Evolutionary conservation across 805 yeast genomes (phyloP).

Genomic region (Metschnikowia similis): DNA sequence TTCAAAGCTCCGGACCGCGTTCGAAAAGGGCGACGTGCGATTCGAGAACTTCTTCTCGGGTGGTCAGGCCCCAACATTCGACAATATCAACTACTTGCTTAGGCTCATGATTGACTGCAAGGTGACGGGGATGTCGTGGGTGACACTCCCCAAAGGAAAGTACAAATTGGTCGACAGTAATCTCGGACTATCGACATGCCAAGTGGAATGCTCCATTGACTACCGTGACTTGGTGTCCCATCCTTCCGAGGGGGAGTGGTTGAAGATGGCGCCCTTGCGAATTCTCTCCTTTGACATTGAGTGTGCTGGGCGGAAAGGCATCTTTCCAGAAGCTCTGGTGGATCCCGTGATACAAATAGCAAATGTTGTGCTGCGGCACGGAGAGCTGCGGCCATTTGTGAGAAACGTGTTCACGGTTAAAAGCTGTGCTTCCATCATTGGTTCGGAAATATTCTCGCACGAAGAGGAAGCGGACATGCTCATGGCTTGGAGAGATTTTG

Average conservation of each 20-base stretch:
- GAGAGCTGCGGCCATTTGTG: slow-evolving; percentile 83
- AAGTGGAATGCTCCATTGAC: slow-evolving; percentile 72
- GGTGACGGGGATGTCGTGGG: slow-evolving; percentile 96
- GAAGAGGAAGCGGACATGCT: slow-evolving; percentile 79
- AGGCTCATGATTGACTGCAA: slow-evolving; percentile 90
- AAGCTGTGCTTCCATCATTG: slow-evolving; percentile 89
- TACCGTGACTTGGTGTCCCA: slow-evolving; percentile 71
- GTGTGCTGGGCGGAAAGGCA: slow-evolving; percentile 96
- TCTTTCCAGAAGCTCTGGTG: slow-evolving; percentile 89
- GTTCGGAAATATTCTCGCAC: slow-evolving; percentile 80
- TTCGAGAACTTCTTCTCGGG: slow-evolving; percentile 62
- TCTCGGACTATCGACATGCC: slow-evolving; percentile 61
- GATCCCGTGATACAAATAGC: slow-evolving; percentile 98
- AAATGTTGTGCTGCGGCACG: slow-evolving; percentile 81
- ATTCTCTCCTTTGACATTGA: slow-evolving; percentile 94
- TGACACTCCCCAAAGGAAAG: slow-evolving; percentile 74
- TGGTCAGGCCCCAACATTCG: slow-evolving; percentile 64
- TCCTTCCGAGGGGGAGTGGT: slow-evolving; percentile 90
- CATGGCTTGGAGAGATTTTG: slow-evolving; percentile 79
- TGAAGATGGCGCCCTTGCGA: slow-evolving; percentile 88
- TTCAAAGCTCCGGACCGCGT: slow-evolving; percentile 66
- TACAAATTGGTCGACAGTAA: slow-evolving; percentile 51
- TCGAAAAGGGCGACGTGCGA: slow-evolving; percentile 76
- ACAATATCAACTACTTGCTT: slow-evolving; percentile 80
- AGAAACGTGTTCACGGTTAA: slow-evolving; percentile 92